A percentile compares a stretch with the other conserved stretches of the same genome.
Evolutionary conservation across 192 early-diverging fungal genomes (phyloP).

Genomic region (Podila epigama): DNA sequence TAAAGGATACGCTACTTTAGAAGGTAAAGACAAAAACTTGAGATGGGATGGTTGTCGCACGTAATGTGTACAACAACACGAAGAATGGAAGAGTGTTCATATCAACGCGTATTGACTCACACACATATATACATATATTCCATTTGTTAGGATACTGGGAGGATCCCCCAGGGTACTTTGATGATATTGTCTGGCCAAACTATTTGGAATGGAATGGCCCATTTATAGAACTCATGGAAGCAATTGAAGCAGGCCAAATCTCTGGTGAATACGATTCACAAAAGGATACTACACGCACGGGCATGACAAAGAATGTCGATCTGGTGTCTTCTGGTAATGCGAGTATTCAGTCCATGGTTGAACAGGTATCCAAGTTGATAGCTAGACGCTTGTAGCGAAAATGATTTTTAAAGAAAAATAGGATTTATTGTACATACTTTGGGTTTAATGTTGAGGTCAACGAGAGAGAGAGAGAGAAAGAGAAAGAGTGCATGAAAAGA

Average conservation of each 20-base stretch:
- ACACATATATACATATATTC: not conserved
- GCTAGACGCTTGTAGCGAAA: slow-evolving; percentile 1
- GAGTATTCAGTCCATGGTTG: slow-evolving; percentile 27
- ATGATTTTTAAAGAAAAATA: not conserved
- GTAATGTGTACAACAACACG: too few species aligned
- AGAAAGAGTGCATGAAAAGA: not conserved
- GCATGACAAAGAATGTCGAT: slow-evolving; percentile 31
- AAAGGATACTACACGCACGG: not conserved
- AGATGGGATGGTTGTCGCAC: too few species aligned
- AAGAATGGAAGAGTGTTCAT: too few species aligned
- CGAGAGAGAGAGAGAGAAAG: too few species aligned
- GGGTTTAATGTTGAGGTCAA: too few species aligned
- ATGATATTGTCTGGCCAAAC: slow-evolving; percentile 80
- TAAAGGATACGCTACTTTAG: slow-evolving; percentile 75
- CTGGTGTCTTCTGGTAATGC: slow-evolving; percentile 17
- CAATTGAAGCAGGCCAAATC: slow-evolving; percentile 19
- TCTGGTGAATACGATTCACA: slow-evolving; percentile 5
- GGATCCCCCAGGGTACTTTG: slow-evolving; percentile 82
- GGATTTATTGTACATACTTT: too few species aligned
- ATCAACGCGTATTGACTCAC: too few species aligned
- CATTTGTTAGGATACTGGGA: slow-evolving; percentile 62
- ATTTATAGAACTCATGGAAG: slow-evolving; percentile 22
- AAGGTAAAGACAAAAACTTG: too few species aligned
- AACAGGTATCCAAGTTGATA: slow-evolving; percentile 4
- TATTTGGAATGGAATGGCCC: slow-evolving; percentile 59